phyloP scores from a whole-genome alignment of 768 basidiomycete species.

The Rossbeevera mucosa region DNA sequence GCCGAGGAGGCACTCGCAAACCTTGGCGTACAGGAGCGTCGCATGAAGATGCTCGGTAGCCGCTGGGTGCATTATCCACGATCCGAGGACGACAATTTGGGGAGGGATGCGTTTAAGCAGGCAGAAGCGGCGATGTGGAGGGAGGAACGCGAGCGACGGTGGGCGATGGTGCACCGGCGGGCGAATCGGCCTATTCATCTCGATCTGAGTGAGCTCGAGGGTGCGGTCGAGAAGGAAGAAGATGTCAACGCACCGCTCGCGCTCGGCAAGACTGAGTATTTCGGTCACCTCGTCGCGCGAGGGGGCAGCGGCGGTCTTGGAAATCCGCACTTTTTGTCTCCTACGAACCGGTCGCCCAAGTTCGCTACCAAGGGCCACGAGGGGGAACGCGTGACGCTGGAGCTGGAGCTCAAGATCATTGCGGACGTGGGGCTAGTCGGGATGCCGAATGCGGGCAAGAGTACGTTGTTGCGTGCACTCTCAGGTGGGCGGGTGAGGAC shows the following conservation, averaged over 20 bases:
- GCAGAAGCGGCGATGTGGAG: constrained; percentile 59
- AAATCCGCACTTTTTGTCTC: constrained; percentile 78
- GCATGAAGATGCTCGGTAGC: constrained; percentile 55
- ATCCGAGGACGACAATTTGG: constrained; percentile 55
- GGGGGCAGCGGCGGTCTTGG: constrained; percentile 84
- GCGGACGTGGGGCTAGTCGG: constrained; percentile 97
- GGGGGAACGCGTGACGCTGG: constrained; percentile 72
- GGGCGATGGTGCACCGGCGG: constrained; percentile 39
- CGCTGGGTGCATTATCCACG: constrained; percentile 83
- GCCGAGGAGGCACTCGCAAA: constrained; percentile 55
- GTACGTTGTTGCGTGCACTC: constrained; percentile 84
- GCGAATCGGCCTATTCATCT: constrained; percentile 45
- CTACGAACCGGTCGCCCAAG: constrained; percentile 74
- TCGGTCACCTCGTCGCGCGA: constrained; percentile 63
- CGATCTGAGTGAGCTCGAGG: constrained; percentile 56
- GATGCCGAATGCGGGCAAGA: constrained; percentile 92
- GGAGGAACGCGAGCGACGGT: constrained; percentile 58
- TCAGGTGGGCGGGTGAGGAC: constrained; percentile 81
- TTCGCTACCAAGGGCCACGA: constrained; percentile 75
- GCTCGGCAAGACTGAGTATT: constrained; percentile 43
- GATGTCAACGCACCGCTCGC: constrained; percentile 55
- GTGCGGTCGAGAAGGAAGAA: constrained; percentile 16
- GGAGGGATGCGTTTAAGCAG: constrained; percentile 63
- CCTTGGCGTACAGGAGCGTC: constrained; percentile 42
- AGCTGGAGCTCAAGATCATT: constrained; percentile 87